phyloP scores from a whole-genome alignment of 176 grass and related monocot species.

The Zizania latifolia region DNA sequence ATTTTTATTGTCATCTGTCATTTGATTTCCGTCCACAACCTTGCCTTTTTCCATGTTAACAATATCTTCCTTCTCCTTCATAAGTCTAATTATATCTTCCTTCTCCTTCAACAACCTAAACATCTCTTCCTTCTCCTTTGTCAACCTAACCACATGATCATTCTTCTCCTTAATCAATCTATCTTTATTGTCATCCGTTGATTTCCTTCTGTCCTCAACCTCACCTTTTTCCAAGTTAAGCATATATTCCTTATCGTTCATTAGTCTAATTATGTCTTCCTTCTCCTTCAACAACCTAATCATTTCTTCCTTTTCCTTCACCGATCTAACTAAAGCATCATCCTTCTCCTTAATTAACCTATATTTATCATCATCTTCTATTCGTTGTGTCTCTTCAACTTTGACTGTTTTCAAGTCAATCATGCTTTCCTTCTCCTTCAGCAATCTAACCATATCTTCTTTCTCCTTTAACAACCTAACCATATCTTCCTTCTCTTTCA shows the following conservation, averaged over 20 bases:
- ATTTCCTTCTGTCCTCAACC: background rate
- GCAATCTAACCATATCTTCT: conserved; percentile 63
- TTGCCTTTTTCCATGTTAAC: conserved; percentile 18
- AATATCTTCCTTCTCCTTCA: conserved; percentile 34
- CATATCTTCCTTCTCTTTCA: conserved; percentile 53
- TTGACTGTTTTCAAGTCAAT: conserved; percentile 6
- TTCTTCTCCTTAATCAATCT: conserved; percentile 71
- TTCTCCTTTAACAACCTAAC: conserved; percentile 71
- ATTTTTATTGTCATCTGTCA: conserved; percentile 31
- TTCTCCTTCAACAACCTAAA: conserved; percentile 22
- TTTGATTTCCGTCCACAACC: conserved; percentile 10
- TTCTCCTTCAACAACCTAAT: conserved; percentile 39
- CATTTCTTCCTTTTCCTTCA: conserved; percentile 42
- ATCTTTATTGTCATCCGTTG: conserved; percentile 33
- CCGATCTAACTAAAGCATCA: conserved; percentile 28
- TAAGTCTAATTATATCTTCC: conserved; percentile 36
- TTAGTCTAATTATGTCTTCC: conserved; percentile 56
- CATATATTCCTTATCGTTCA: conserved; percentile 42
- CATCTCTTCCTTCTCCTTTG: conserved; percentile 36
- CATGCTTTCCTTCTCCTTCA: conserved; percentile 43
- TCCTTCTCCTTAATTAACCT: conserved; percentile 46
- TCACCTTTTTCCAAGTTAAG: conserved; percentile 31
- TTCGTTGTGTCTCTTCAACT: conserved; percentile 11
- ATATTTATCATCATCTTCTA: background rate
- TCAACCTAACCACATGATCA: conserved; percentile 27